Base-by-base conservation (phyloP, 257 asterid species). In the Craterostigma plantagineum region DNA sequence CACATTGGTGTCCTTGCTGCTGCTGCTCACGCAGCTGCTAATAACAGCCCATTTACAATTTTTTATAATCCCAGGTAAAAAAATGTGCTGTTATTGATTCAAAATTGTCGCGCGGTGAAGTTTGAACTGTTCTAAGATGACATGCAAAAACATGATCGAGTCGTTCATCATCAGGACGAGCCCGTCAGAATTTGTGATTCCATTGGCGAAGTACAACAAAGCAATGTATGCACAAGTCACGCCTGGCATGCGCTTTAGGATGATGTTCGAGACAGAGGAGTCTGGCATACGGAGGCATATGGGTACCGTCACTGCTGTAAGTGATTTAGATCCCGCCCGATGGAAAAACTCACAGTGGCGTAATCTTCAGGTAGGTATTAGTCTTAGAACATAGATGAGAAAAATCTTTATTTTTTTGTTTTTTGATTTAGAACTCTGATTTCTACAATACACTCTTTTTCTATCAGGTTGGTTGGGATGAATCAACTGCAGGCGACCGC, bases 261-360 rank as follows among this genome's bases (percentile, higher is more conserved):
- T 90, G 99, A 79, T 79, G 94, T 83, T 90, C 53, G 99, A 90
- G 68, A 90, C 95, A 0, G 99, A 90, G 55, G 99, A 90, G 60
- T 75, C 92, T 11, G 91, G 92, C 34, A 79, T 79, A 16, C 72
- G 99, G 12, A 75, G 99, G 67, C 79, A 90, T 66, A 84, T 90
- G 95, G 99, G 95, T 43, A 90, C 99, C 1, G 49, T 83, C 39
- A 76, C 94, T 17, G 73, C 83, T 54, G 54, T 76, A 43, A 62
- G 84, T 48, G 98, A 90, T 48, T 57, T 79, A 64, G 98, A 90
- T 67, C 65, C 92, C 7, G 56, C 63, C 7, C 73, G 95, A 35
- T 90, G 98, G 98, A 82, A 79, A 56, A 63, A 57, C 56, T 90
- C 98, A 4, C 92, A 90, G 51, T 90, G 98, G 98, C 84, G 95